Conservation (phyloP, 2,329 filamentous ascomycete genomes). For the Amesomyces nigricolor region DNA sequence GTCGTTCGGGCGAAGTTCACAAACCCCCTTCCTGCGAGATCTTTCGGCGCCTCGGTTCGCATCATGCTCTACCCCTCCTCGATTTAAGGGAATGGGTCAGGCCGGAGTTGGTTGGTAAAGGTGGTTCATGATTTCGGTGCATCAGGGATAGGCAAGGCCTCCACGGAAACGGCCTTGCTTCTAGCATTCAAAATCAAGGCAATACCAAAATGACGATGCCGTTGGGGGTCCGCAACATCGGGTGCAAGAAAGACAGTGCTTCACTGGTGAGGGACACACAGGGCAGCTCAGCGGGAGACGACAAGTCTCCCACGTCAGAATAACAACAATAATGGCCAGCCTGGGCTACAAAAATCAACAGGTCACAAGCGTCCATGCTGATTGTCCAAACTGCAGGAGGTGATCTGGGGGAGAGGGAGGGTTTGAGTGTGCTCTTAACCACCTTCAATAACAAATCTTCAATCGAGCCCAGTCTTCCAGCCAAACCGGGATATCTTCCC, state of each 20-base stretch:
- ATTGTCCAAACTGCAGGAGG: background rate
- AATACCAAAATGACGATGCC: conserved; percentile 30
- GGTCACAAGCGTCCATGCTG: conserved; percentile 11
- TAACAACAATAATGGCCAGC: conserved; percentile 22
- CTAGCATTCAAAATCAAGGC: conserved; percentile 52
- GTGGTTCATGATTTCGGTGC: conserved; percentile 57
- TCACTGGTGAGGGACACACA: conserved; percentile 19
- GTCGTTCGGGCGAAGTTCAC: conserved; percentile 97
- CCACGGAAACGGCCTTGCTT: conserved; percentile 44
- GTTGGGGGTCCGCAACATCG: conserved; percentile 26
- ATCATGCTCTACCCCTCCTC: conserved; percentile 98
- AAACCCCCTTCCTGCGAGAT: conserved; percentile 91
- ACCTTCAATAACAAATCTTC: background rate
- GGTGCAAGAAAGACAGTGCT: conserved; percentile 21
- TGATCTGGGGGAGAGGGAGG: background rate
- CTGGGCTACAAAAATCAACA: conserved; percentile 23
- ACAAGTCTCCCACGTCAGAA: conserved; percentile 20
- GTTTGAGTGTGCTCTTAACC: background rate
- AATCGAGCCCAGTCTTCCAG: background rate
- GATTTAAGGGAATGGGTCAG: conserved; percentile 59
- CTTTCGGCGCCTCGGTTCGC: conserved; percentile 92
- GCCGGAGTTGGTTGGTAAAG: conserved; percentile 57
- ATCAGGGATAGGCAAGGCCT: conserved; percentile 51
- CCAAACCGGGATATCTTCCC: too few relatives aligned
- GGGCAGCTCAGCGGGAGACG: conserved; percentile 12